These are phyloP conservation scores for Phanerodontia chrysosporium DNA, from an alignment of 768 basidiomycete species.

Conservation along the genomic window DNA sequence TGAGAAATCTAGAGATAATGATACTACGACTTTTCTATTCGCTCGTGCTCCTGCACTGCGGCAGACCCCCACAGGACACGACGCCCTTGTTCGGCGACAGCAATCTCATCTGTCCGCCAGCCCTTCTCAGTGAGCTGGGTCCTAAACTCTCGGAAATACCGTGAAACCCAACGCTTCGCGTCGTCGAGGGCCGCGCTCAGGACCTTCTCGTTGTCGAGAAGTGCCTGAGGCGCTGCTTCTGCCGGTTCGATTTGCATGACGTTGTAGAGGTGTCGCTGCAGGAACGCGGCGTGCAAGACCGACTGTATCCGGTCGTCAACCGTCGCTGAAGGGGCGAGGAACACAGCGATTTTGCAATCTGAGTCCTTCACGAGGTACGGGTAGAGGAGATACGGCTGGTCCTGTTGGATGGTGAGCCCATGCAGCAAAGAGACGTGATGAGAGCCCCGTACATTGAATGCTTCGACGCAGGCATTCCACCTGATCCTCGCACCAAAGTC, in stretches of 20 bases:
- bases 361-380: slow-evolving; percentile 9
- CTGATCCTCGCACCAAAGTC: slow-evolving; percentile 9
- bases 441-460: slow-evolving; percentile 20
- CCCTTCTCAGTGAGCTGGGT: slow-evolving; percentile 14
- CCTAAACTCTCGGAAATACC: slow-evolving; percentile 19
- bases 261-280: slow-evolving; percentile 6
- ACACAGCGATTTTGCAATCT: slow-evolving; percentile 13
- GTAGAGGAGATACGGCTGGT: slow-evolving; percentile 23
- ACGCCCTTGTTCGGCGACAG: slow-evolving; percentile 23
- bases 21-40: background rate
- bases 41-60: background rate
- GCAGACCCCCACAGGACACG: slow-evolving; percentile 20
- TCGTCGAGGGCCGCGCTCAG: slow-evolving; percentile 12
- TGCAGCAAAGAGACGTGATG: no score
- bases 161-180: slow-evolving; percentile 11
- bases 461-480: slow-evolving; percentile 20
- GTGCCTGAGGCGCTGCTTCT: background rate
- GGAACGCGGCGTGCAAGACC: slow-evolving; percentile 21
- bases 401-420: slow-evolving; percentile 10
- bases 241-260: background rate
- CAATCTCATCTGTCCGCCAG: slow-evolving; percentile 25
- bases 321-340: slow-evolving; percentile 21
- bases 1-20: background rate
- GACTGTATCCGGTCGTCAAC: slow-evolving; percentile 22
- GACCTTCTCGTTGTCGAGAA: background rate